phyloP scores from a whole-genome alignment of 305 asterid genomes.

The Fraxinus angustifolia region DNA sequence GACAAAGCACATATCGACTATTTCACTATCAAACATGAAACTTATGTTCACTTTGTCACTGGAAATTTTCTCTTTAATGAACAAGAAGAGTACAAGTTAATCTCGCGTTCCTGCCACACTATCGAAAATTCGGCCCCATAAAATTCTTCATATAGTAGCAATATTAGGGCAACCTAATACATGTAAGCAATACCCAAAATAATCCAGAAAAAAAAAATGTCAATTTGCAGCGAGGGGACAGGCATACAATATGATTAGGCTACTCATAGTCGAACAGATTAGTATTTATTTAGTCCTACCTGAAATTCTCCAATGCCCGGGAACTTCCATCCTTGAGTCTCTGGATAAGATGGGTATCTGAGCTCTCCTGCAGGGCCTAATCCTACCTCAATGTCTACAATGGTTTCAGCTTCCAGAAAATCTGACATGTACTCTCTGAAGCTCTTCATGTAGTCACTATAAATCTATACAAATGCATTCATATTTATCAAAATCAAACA shows the following conservation, averaged over 20 bases:
- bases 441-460: constrained; percentile 69
- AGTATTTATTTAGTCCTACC: constrained; percentile 27
- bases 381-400: constrained; percentile 78
- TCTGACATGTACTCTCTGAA: constrained; percentile 62
- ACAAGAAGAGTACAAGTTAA: not conserved
- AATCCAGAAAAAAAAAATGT: too few species aligned
- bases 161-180: not conserved
- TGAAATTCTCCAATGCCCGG: constrained; percentile 90
- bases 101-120: not conserved
- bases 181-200: not conserved
- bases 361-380: constrained; percentile 88
- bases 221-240: not conserved
- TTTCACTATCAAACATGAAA: not conserved
- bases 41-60: not conserved
- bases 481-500: not conserved
- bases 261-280: not conserved
- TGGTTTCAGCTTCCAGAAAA: constrained; percentile 45
- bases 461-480: constrained; percentile 38
- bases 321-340: constrained; percentile 69
- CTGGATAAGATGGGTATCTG: constrained; percentile 69
- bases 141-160: not conserved
- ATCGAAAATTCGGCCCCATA: not conserved
- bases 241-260: not conserved
- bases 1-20: not conserved
- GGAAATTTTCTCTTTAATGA: not conserved